These are phyloP conservation scores for Grosmannia clavigera DNA, from an alignment of 2,329 filamentous ascomycete species.

Conservation along the genomic window DNA sequence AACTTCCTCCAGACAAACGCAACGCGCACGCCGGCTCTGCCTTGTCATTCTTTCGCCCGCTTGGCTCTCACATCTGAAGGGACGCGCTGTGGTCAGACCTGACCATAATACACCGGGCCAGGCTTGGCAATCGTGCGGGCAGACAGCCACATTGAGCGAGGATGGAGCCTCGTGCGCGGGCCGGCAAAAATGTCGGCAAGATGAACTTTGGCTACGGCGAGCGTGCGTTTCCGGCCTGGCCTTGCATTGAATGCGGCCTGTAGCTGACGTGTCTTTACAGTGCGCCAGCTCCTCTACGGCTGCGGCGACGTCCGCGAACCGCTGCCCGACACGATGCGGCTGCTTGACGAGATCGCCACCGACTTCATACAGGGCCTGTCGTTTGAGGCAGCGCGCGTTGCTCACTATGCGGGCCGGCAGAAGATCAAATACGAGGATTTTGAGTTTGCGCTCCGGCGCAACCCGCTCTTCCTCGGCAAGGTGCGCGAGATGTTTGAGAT, in stretches of 20 bases:
- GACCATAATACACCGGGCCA: not conserved
- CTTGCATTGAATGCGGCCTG: not conserved
- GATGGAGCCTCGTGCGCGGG: slow-evolving; percentile 67
- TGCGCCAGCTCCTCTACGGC: slow-evolving; percentile 63
- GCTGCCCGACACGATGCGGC: slow-evolving; percentile 69
- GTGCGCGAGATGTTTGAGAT: slow-evolving; percentile 84
- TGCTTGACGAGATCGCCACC: slow-evolving; percentile 89
- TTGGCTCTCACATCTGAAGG: not conserved
- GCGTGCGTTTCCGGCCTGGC: slow-evolving; percentile 33
- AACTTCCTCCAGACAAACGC: not conserved
- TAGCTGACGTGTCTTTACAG: slow-evolving; percentile 25
- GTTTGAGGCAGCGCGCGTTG: slow-evolving; percentile 76
- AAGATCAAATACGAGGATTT: slow-evolving; percentile 99
- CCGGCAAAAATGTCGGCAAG: slow-evolving; percentile 69
- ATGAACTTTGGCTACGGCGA: slow-evolving; percentile 68
- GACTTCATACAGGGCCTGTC: slow-evolving; percentile 93
- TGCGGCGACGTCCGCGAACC: slow-evolving; percentile 69
- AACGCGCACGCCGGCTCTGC: not conserved
- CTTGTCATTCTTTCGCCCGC: not conserved
- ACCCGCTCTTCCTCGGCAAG: slow-evolving; percentile 74
- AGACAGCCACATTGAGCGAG: slow-evolving; percentile 17
- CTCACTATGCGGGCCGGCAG: slow-evolving; percentile 75
- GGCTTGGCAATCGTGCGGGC: not conserved
- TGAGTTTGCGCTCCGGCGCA: slow-evolving; percentile 81
- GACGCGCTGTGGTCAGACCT: too few relatives aligned